Percentiles rank a stretch among this genome's conserved stretches.
Evolutionary conservation across 768 basidiomycete species (phyloP).

Genomic region (Coprinellus micaceus): DNA sequence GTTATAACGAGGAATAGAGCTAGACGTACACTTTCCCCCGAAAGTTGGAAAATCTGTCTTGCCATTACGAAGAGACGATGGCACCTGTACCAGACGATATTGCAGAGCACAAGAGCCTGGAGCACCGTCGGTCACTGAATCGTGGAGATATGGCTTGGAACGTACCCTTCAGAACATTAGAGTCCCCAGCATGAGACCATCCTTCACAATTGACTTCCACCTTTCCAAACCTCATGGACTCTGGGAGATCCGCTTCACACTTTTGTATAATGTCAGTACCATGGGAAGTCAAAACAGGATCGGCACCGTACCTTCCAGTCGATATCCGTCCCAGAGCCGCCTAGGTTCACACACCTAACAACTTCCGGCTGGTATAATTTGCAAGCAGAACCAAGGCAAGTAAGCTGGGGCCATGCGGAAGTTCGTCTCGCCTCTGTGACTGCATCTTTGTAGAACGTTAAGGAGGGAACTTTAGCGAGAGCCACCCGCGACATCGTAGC

Average conservation of each 20-base stretch:
- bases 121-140: background rate
- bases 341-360: constrained; percentile 75
- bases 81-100: constrained; percentile 75
- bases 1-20: background rate
- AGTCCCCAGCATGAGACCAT: constrained; percentile 79
- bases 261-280: constrained; percentile 24
- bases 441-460: constrained; percentile 74
- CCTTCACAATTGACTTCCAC: constrained; percentile 91
- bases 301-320: constrained; percentile 78
- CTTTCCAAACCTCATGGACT: constrained; percentile 74
- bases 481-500: constrained; percentile 62
- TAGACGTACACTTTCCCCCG: constrained; percentile 25
- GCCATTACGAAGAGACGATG: constrained; percentile 37
- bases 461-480: constrained; percentile 65
- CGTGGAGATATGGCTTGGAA: background rate
- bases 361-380: constrained; percentile 75
- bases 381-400: constrained; percentile 79
- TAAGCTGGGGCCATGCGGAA: constrained; percentile 69
- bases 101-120: constrained; percentile 84
- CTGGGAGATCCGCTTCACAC: constrained; percentile 90
- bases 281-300: background rate
- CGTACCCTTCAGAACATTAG: constrained; percentile 79
- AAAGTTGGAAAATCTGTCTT: constrained; percentile 25
- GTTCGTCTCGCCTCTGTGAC: constrained; percentile 66
- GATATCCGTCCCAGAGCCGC: constrained; percentile 72